A percentile compares a stretch with the other conserved stretches of the same genome.
Conservation (phyloP, 306 rosid species). For the Lablab purpureus region DNA sequence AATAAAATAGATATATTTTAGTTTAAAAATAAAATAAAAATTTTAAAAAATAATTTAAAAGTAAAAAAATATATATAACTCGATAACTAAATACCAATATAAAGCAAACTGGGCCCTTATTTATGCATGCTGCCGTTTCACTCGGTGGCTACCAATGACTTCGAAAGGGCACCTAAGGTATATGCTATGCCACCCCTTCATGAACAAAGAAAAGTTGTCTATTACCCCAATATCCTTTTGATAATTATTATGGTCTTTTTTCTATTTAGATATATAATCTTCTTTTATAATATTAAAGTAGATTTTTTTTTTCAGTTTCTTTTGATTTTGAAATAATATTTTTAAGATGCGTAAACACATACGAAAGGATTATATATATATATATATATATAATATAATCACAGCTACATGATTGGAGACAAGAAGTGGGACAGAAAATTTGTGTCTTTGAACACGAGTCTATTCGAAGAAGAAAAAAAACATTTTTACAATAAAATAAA, state of each 20-base stretch:
- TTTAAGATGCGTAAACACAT: background rate
- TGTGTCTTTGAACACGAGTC: background rate
- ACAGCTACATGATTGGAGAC: background rate
- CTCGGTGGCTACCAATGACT: background rate
- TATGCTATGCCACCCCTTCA: background rate
- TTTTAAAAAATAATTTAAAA: no score
- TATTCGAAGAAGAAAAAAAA: no score
- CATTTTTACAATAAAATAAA: no score
- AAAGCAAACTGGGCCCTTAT: no score
- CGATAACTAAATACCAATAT: no score
- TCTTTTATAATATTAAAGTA: background rate
- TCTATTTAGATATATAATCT: background rate
- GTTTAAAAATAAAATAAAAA: no score
- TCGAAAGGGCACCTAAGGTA: background rate
- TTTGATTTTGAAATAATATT: background rate
- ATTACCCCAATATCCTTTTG: background rate
- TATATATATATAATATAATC: background rate
- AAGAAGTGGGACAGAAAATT: background rate
- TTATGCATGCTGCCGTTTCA: no score
- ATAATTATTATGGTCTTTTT: background rate
- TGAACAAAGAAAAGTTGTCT: background rate
- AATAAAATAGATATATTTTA: no score
- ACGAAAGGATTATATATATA: background rate
- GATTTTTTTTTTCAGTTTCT: background rate
- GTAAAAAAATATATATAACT: no score